Evolutionary conservation across 2,329 filamentous ascomycete species (phyloP).

Genomic region (Colletotrichum sp.): DNA sequence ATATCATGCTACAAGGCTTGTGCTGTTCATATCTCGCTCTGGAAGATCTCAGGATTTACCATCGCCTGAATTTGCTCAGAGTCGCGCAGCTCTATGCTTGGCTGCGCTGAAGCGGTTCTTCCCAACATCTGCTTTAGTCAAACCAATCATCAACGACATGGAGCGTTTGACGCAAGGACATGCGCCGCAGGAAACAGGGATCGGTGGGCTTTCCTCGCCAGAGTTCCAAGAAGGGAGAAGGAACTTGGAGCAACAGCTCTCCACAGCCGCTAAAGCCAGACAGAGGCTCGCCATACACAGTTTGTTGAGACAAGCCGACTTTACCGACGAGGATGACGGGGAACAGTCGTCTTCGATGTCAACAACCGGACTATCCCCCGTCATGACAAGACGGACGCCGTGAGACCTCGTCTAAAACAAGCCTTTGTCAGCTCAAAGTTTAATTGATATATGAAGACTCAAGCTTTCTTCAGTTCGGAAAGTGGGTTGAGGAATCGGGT

Average conservation of each 20-base stretch:
- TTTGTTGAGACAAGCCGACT: slow-evolving; percentile 28
- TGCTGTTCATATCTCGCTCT: slow-evolving; percentile 31
- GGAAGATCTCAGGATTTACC: slow-evolving; percentile 12
- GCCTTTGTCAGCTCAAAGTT: neutral
- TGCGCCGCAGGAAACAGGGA: neutral
- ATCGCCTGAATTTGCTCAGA: slow-evolving; percentile 27
- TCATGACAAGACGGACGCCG: neutral
- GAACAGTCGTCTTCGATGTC: slow-evolving; percentile 7
- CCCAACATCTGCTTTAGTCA: slow-evolving; percentile 26
- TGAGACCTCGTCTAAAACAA: neutral
- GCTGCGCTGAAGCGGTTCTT: slow-evolving; percentile 30
- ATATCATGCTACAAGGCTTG: slow-evolving; percentile 43
- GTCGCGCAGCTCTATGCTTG: slow-evolving; percentile 30
- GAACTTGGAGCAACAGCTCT: slow-evolving; percentile 17
- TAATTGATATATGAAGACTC: neutral
- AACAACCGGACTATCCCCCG: neutral
- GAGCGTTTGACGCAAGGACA: slow-evolving; percentile 5
- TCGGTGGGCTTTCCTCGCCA: slow-evolving; percentile 22
- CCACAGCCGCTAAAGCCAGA: slow-evolving; percentile 24
- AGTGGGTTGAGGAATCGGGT: neutral
- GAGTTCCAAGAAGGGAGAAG: neutral
- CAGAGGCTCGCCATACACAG: slow-evolving; percentile 33
- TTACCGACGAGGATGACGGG: slow-evolving; percentile 29
- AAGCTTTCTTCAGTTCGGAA: neutral
- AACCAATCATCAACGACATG: slow-evolving; percentile 31